Percentiles rank a stretch among this genome's conserved stretches.
phyloP scores from a whole-genome alignment of 805 yeast species.

The Kodamaea fukazawae region DNA sequence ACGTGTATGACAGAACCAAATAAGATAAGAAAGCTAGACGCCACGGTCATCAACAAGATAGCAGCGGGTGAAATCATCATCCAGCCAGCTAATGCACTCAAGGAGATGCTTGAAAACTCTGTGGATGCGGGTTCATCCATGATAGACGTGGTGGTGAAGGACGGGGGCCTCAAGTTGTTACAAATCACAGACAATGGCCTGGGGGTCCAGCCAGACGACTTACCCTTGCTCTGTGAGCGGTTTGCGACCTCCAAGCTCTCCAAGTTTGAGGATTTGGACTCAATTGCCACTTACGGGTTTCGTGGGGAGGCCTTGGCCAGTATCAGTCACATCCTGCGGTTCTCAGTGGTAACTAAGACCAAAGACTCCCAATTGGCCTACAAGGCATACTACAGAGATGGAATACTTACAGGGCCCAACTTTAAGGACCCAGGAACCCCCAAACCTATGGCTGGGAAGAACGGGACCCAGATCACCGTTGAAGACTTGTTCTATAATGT shows the following conservation, averaged over 20 bases:
- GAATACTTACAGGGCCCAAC: slow-evolving; percentile 49
- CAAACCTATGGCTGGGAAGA: slow-evolving; percentile 77
- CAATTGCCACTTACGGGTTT: slow-evolving; percentile 83
- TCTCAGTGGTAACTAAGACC: slow-evolving; percentile 77
- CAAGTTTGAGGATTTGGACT: slow-evolving; percentile 69
- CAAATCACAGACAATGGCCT: slow-evolving; percentile 88
- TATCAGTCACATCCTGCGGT: slow-evolving; percentile 83
- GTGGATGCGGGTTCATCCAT: slow-evolving; percentile 78
- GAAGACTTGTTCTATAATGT: slow-evolving; percentile 89
- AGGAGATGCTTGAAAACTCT: slow-evolving; percentile 89
- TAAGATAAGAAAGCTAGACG: slow-evolving; percentile 48
- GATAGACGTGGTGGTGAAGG: slow-evolving; percentile 79
- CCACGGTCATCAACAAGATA: slow-evolving; percentile 76
- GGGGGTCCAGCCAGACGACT: slow-evolving; percentile 74
- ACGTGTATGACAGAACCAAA: background rate
- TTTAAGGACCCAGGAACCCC: slow-evolving; percentile 45
- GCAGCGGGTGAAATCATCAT: slow-evolving; percentile 97
- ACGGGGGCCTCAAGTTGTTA: slow-evolving; percentile 84
- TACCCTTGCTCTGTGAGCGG: slow-evolving; percentile 79
- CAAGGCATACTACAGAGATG: slow-evolving; percentile 65
- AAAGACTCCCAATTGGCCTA: slow-evolving; percentile 62
- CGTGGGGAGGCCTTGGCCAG: slow-evolving; percentile 96
- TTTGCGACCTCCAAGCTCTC: slow-evolving; percentile 87
- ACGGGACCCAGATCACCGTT: slow-evolving; percentile 80
- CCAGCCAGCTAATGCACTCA: slow-evolving; percentile 91